phyloP scores from a whole-genome alignment of 371 early-diverging fungal species.

The Massospora cicadina region DNA sequence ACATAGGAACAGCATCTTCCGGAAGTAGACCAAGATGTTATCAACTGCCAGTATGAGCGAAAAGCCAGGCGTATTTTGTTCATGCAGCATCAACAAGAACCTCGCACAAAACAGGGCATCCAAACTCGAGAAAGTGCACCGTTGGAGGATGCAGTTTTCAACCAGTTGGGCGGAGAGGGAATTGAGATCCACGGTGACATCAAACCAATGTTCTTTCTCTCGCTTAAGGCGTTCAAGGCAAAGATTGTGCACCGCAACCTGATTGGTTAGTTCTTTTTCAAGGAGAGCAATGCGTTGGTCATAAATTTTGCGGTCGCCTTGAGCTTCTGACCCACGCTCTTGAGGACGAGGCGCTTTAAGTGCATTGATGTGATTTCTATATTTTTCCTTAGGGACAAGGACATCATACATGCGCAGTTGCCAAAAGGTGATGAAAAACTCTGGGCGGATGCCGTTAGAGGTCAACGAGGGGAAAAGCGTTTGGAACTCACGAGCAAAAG shows the following conservation, averaged over 20 bases:
- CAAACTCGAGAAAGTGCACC: constrained; percentile 47
- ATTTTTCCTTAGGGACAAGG: constrained; percentile 46
- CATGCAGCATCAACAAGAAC: constrained; percentile 61
- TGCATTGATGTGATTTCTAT: constrained; percentile 42
- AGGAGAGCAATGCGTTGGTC: constrained; percentile 9
- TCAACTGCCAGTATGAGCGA: constrained; percentile 17
- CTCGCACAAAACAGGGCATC: constrained; percentile 76
- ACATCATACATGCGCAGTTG: constrained; percentile 66
- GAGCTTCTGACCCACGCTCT: constrained; percentile 1
- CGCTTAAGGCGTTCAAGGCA: constrained; percentile 27
- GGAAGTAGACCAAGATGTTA: background rate
- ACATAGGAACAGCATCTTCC: background rate
- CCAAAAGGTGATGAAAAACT: constrained; percentile 78
- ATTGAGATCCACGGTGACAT: constrained; percentile 24
- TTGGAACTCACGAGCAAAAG: constrained; percentile 15
- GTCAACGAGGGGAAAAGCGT: constrained; percentile 18
- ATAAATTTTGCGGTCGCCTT: background rate
- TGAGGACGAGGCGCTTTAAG: background rate
- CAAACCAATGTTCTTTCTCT: constrained; percentile 59
- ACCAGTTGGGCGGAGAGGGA: constrained; percentile 32
- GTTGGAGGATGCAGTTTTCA: constrained; percentile 62
- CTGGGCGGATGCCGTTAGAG: constrained; percentile 26
- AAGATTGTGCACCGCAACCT: constrained; percentile 26
- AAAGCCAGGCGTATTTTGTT: constrained; percentile 51
- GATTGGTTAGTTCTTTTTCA: constrained; percentile 15